Evolutionary conservation across 2,329 filamentous ascomycete genomes (phyloP).

Genomic region (Cordyceps cicadae): DNA sequence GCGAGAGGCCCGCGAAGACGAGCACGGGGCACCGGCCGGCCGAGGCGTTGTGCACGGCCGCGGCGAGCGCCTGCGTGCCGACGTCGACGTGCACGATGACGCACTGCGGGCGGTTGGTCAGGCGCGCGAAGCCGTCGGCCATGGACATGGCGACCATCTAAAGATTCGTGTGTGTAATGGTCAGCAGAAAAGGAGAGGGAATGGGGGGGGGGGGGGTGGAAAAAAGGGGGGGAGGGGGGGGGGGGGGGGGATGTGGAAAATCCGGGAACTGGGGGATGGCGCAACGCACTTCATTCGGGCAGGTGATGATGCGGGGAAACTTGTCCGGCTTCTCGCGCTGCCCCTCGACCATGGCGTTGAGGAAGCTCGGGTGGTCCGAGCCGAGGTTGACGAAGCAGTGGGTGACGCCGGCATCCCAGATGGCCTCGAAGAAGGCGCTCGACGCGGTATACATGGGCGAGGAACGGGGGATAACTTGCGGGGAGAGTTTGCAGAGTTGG

Average conservation of each 20-base stretch:
- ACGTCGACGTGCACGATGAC: constrained; percentile 78
- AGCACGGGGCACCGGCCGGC: constrained; percentile 66
- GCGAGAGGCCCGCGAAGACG: constrained; percentile 70
- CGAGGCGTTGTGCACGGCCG: constrained; percentile 72
- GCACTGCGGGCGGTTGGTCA: constrained; percentile 64
- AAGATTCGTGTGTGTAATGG: not conserved
- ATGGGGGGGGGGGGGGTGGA: not conserved
- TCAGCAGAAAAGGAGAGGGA: not conserved
- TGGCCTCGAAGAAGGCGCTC: constrained; percentile 73
- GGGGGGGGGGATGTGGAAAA: not conserved
- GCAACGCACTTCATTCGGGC: constrained; percentile 61
- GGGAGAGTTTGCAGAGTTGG: not conserved
- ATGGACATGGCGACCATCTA: constrained; percentile 80
- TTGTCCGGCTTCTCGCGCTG: constrained; percentile 55
- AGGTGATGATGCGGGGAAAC: constrained; percentile 69
- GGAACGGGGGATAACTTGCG: no score
- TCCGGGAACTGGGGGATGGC: no score
- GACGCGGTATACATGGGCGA: constrained; percentile 68
- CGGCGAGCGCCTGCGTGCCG: constrained; percentile 69
- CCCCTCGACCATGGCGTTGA: constrained; percentile 73
- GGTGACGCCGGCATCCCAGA: constrained; percentile 60
- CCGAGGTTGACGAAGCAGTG: constrained; percentile 59
- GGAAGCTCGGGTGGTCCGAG: constrained; percentile 67
- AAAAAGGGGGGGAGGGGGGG: not conserved
- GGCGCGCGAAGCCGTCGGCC: constrained; percentile 70